A percentile compares a stretch with the other conserved stretches of the same genome.
These are phyloP conservation scores for Linderina pennispora DNA, from an alignment of 192 early-diverging fungal genomes.

Conservation along the genomic window DNA sequence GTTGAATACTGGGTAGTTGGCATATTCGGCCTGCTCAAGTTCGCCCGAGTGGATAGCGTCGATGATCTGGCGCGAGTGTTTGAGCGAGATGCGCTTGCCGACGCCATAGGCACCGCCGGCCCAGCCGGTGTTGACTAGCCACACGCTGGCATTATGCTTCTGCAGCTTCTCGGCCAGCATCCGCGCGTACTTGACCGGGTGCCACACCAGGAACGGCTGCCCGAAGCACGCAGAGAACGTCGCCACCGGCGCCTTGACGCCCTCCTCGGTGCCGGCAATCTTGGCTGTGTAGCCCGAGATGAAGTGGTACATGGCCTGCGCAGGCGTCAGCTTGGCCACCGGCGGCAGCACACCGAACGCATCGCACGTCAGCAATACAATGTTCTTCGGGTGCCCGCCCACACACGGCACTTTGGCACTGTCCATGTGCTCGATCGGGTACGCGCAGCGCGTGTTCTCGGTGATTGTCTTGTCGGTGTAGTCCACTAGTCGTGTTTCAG, in stretches of 20 bases:
- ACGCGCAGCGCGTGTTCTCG: conserved; percentile 95
- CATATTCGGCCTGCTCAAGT: conserved; percentile 77
- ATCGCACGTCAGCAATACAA: conserved; percentile 94
- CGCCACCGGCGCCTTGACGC: conserved; percentile 84
- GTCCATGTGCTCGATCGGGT: conserved; percentile 93
- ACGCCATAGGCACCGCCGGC: conserved; percentile 86
- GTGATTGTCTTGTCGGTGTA: conserved; percentile 70
- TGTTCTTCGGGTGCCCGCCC: conserved; percentile 88
- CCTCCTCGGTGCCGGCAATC: conserved; percentile 96
- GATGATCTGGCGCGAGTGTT: conserved; percentile 96
- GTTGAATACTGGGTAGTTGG: conserved; percentile 85
- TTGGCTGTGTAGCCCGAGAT: conserved; percentile 98
- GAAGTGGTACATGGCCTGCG: conserved; percentile 96
- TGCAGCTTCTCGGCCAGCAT: conserved; percentile 91
- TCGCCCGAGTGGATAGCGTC: conserved; percentile 96
- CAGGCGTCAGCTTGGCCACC: conserved; percentile 77
- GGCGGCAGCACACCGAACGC: conserved; percentile 96
- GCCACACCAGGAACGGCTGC: conserved; percentile 95
- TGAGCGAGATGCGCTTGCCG: conserved; percentile 89
- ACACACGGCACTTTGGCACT: conserved; percentile 92
- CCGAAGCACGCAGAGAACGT: conserved; percentile 95
- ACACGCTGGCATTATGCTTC: conserved; percentile 77
- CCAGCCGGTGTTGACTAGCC: conserved; percentile 98
- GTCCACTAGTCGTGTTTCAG: conserved; percentile 73
- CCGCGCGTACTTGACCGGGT: conserved; percentile 91